Evolutionary conservation across 2,329 filamentous ascomycete genomes (phyloP), one percentile per base, ranked within the genome.

Genomic region (Fusarium chaquense): DNA sequence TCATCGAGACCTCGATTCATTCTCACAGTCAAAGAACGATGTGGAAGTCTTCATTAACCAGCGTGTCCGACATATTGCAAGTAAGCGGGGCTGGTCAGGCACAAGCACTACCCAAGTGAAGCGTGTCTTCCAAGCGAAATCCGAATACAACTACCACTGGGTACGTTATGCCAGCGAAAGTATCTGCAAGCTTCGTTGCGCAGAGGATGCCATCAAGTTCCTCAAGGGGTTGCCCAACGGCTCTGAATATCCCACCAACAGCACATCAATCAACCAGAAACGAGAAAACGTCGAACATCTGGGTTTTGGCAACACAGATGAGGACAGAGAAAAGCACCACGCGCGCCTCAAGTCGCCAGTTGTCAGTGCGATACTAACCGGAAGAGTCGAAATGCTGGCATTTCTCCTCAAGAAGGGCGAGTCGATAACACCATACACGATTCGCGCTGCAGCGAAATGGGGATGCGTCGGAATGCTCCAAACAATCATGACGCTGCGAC

Each of bases 101-200:
- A 69, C 62, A 41, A 46, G 64, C n/a, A 62, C 62, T 28, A 36
- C 50, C 1, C 54, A 73, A 33, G 50, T 74, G 15, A 59, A 46
- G 8, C 40, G 65, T 11, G 63, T 70, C 7, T 71, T 76, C 9
- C 46, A 56, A 41, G 46, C 64, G 16, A 76, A 71, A 40, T 67
- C 69, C 7, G 67, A 69, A 46, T 65, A 67, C 11, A 76, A 61
- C 15, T 76, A 76, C 24, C 60, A 76, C 15, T 76, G 71, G 72
- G 56, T 75, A 24, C 69, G 70, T 30, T 65, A 70, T 26, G 73
- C 70, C 15, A 73, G 73, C 30, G 44, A 65, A 44, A 71, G 71
- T 30, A 64, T 76, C 2, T 60, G 68, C 20, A 36, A 49, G 13
- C 40, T 66, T 28, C 54, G 58, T 26, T 71, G 70, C 8, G 72